A percentile compares a stretch with the other conserved stretches of the same genome.
Evolutionary conservation across 1,139 yeast species (phyloP).

Genomic region (Casaregolazyma suthepensis): DNA sequence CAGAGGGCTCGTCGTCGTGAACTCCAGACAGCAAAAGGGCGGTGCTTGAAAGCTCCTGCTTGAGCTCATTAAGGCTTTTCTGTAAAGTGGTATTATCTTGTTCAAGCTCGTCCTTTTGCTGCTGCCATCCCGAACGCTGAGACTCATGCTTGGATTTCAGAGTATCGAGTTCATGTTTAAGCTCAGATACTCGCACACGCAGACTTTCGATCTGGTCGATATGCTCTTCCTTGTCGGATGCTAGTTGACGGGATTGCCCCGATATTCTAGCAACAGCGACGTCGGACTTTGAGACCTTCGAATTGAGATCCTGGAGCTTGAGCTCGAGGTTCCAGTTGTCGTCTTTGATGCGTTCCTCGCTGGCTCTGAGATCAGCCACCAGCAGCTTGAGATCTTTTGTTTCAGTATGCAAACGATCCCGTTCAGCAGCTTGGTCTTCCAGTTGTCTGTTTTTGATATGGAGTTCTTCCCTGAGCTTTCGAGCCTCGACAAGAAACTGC

Average conservation of each 20-base stretch:
- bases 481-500: slow-evolving; percentile 68
- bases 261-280: slow-evolving; percentile 25
- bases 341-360: slow-evolving; percentile 48
- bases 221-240: slow-evolving; percentile 26
- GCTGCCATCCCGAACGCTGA: slow-evolving; percentile 17
- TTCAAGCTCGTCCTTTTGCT: slow-evolving; percentile 21
- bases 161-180: slow-evolving; percentile 25
- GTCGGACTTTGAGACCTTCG: slow-evolving; percentile 33
- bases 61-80: slow-evolving; percentile 14
- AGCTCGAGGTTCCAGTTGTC: slow-evolving; percentile 76
- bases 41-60: slow-evolving; percentile 14
- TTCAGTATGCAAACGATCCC: slow-evolving; percentile 35
- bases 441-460: slow-evolving; percentile 50
- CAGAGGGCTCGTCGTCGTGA: background rate
- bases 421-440: slow-evolving; percentile 40
- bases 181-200: slow-evolving; percentile 26
- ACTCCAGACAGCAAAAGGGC: slow-evolving; percentile 8
- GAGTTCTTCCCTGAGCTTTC: slow-evolving; percentile 56
- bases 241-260: slow-evolving; percentile 23
- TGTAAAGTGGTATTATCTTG: slow-evolving; percentile 24
- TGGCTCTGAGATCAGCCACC: slow-evolving; percentile 5
- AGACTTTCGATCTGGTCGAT: slow-evolving; percentile 31
- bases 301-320: slow-evolving; percentile 45
- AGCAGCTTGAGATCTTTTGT: slow-evolving; percentile 22
- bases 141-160: slow-evolving; percentile 22